Conservation (phyloP, 106 monocot genomes). For the Gastrodia elata region DNA sequence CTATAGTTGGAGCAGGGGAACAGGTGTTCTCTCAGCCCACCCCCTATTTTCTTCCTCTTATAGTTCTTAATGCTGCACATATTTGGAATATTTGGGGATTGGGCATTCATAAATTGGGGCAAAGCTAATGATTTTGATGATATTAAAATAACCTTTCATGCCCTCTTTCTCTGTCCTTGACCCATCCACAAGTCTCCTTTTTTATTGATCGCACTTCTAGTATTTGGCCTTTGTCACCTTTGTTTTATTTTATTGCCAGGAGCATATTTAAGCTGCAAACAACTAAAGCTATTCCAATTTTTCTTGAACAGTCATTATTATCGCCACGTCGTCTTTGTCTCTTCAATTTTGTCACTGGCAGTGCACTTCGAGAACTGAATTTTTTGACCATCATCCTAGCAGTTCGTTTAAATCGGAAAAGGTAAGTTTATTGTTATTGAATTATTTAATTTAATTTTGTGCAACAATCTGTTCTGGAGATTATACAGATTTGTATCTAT, state of each 20-base stretch:
- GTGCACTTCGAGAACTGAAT: conserved; percentile 61
- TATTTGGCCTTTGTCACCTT: background rate
- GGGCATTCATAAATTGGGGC: background rate
- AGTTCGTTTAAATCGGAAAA: conserved; percentile 75
- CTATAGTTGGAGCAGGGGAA: conserved; percentile 87
- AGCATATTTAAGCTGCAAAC: background rate
- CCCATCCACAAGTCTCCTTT: background rate
- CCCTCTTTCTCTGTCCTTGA: background rate
- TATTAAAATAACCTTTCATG: background rate
- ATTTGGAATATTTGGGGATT: background rate
- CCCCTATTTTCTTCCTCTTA: background rate
- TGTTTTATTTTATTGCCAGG: background rate
- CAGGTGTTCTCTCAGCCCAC: conserved; percentile 40
- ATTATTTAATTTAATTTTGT: background rate
- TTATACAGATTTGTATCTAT: background rate
- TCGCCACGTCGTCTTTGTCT: conserved; percentile 87
- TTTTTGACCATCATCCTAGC: conserved; percentile 85
- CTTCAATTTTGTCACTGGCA: conserved; percentile 54
- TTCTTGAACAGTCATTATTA: conserved; percentile 49
- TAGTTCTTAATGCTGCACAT: background rate
- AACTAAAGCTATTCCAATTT: conserved; percentile 5
- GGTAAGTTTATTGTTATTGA: conserved; percentile 24
- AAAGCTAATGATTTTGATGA: background rate
- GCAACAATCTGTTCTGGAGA: background rate
- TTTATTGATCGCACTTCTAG: background rate